Base-by-base conservation (phyloP, 2,329 filamentous ascomycete species). In the Camptophora hylomeconis region DNA sequence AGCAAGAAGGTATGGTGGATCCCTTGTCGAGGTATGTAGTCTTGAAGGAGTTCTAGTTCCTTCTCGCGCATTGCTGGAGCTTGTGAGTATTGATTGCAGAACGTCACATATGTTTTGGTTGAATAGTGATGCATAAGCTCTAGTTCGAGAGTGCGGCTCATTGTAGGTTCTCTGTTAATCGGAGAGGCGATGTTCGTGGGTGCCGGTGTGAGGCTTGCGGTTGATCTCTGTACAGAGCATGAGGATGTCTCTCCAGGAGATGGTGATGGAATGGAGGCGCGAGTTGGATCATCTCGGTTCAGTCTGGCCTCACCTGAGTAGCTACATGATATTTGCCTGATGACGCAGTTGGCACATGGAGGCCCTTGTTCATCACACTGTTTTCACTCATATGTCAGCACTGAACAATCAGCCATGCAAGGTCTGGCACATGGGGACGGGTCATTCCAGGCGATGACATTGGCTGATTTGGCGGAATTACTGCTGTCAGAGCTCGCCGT, bases 81-180 rank as follows among this genome's bases (percentile, higher is more conserved):
- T 24, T 24, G 21, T n/a, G n/a, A n/a, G n/a, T n/a, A n/a, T 24
- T 24, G 21, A 24, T 24, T n/a, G 21, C 21, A 24, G 21, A 24
- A 24, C 14, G 21, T 24, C 5, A n/a, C 7, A 13, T 6, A 24
- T 5, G 21, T 24, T n/a, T 24, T 24, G 5, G 21, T 24, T 5
- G 21, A 5, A n/a, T 13, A 24, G 11, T 6, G 21, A 24, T 24
- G 5, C 21, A n/a, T 24, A n/a, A 24, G 21, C n/a, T 24, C 21
- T 7, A 24, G 21, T 24, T 24, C 21, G n/a, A 24, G 14, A n/a
- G 14, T n/a, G n/a, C 14, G 21, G 21, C 21, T n/a, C 5, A 11
- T 13, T n/a, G 11, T 13, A 11, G 7, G 21, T 5, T 11, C 5
- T n/a, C 7, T 7, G n/a, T 24, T 13, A 13, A 7, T 24, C 14